phyloP scores from a whole-genome alignment of 441 rosid genomes.

The Cnidoscolus chayamansa region DNA sequence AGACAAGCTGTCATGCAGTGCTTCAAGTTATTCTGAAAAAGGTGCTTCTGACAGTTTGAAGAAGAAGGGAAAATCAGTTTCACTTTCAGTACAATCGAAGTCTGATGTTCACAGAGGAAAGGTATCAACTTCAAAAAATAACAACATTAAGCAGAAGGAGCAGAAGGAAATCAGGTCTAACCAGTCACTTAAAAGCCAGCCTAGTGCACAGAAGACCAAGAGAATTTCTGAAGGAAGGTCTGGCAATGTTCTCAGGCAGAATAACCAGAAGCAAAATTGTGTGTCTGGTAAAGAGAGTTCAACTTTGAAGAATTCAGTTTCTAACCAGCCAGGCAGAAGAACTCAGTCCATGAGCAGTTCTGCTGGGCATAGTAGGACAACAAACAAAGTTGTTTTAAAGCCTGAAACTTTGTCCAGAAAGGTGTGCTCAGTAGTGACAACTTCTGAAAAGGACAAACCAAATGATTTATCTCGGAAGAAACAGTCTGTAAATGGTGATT shows the following conservation, averaged over 20 bases:
- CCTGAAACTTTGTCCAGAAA: conserved; percentile 39
- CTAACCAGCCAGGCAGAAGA: conserved; percentile 45
- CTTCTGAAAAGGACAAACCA: conserved; percentile 36
- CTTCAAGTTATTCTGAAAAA: conserved; percentile 27
- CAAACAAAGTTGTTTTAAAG: conserved; percentile 41
- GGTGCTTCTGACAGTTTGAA: conserved; percentile 33
- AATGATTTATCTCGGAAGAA: conserved; percentile 43
- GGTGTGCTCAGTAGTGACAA: conserved; percentile 25
- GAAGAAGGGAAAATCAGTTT: conserved; percentile 44
- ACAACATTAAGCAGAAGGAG: conserved; percentile 24
- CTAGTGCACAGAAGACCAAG: conserved; percentile 40
- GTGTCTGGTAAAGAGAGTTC: conserved; percentile 30
- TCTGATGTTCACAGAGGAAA: conserved; percentile 42
- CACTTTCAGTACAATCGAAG: conserved; percentile 43
- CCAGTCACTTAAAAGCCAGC: conserved; percentile 34
- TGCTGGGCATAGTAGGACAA: conserved; percentile 35
- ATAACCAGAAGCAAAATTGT: conserved; percentile 70
- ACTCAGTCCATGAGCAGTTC: conserved; percentile 32
- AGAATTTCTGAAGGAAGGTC: conserved; percentile 37
- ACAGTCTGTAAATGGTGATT: conserved; percentile 31
- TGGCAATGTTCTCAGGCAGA: conserved; percentile 49
- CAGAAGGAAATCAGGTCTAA: conserved; percentile 38
- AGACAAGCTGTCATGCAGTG: conserved; percentile 26
- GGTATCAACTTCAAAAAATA: conserved; percentile 32
- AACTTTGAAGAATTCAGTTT: conserved; percentile 28